A percentile compares a stretch with the other conserved stretches of the same genome.
phyloP scores from a whole-genome alignment of 306 rosid species.

The Vicia faba region DNA sequence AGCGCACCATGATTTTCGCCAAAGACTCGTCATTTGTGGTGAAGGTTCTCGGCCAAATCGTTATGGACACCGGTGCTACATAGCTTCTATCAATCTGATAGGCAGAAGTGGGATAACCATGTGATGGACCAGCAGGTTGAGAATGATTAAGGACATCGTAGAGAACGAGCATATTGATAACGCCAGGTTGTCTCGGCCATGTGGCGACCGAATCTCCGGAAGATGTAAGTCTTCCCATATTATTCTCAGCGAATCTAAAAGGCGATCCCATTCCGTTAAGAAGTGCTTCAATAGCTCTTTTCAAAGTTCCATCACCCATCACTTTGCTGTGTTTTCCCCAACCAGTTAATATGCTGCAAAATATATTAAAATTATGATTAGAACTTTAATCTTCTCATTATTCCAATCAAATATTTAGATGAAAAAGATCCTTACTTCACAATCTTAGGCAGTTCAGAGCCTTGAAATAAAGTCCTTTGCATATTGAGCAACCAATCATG shows the following conservation, averaged over 20 bases:
- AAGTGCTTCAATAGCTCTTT: slow-evolving; percentile 71
- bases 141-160: slow-evolving; percentile 56
- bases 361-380: not conserved
- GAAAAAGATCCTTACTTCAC: slow-evolving; percentile 52
- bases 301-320: slow-evolving; percentile 68
- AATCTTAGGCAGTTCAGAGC: slow-evolving; percentile 65
- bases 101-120: not conserved
- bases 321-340: slow-evolving; percentile 99
- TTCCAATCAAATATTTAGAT: slow-evolving; percentile 4
- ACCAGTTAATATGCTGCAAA: slow-evolving; percentile 85
- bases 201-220: slow-evolving; percentile 66
- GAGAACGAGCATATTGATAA: slow-evolving; percentile 68
- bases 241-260: slow-evolving; percentile 62
- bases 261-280: slow-evolving; percentile 80
- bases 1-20: too few relatives aligned
- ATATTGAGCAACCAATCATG: slow-evolving; percentile 82
- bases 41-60: too few relatives aligned
- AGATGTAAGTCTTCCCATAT: slow-evolving; percentile 72
- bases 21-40: too few relatives aligned
- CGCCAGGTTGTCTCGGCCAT: slow-evolving; percentile 70
- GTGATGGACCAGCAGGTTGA: slow-evolving; percentile 36
- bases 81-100: too few relatives aligned
- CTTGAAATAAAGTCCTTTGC: slow-evolving; percentile 60
- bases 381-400: not conserved
- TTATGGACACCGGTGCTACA: too few relatives aligned